Evolutionary conservation across 2,329 filamentous ascomycete species (phyloP).

Genomic region (Curvularia hawaiiensis): DNA sequence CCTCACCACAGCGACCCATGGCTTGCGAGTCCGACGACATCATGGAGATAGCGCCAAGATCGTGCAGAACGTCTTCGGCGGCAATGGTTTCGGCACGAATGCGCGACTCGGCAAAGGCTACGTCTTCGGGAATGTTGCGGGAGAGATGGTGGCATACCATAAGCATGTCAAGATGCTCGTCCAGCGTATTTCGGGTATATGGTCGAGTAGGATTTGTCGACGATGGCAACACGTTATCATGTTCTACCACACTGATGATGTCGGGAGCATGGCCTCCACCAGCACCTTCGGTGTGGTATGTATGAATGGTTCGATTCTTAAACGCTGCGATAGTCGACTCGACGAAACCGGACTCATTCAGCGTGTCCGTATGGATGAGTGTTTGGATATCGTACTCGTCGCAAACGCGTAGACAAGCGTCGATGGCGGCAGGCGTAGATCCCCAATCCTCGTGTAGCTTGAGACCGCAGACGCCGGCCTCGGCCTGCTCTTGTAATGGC

Average conservation of each 20-base stretch:
- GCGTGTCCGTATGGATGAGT: conserved; percentile 92
- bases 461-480: conserved; percentile 84
- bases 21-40: conserved; percentile 96
- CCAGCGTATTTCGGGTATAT: conserved; percentile 88
- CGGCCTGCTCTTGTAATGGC: conserved; percentile 78
- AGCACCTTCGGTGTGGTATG: conserved; percentile 95
- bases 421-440: conserved; percentile 86
- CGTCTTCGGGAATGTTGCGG: conserved; percentile 91
- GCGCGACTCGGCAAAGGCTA: conserved; percentile 91
- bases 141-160: conserved; percentile 98
- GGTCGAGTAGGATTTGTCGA: conserved; percentile 93
- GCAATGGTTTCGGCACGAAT: conserved; percentile 97
- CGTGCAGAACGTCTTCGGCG: conserved; percentile 93
- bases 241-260: conserved; percentile 92
- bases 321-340: conserved; percentile 88
- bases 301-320: conserved; percentile 87
- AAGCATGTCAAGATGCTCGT: conserved; percentile 97
- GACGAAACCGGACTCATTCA: conserved; percentile 97
- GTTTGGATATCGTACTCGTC: conserved; percentile 93
- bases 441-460: conserved; percentile 99
- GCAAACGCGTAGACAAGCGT: conserved; percentile 78
- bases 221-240: conserved; percentile 84
- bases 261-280: conserved; percentile 95
- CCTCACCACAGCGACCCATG: conserved; percentile 95
- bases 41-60: conserved; percentile 95